Conservation (phyloP, 139 green algal genomes). For the Closterium sp. region DNA sequence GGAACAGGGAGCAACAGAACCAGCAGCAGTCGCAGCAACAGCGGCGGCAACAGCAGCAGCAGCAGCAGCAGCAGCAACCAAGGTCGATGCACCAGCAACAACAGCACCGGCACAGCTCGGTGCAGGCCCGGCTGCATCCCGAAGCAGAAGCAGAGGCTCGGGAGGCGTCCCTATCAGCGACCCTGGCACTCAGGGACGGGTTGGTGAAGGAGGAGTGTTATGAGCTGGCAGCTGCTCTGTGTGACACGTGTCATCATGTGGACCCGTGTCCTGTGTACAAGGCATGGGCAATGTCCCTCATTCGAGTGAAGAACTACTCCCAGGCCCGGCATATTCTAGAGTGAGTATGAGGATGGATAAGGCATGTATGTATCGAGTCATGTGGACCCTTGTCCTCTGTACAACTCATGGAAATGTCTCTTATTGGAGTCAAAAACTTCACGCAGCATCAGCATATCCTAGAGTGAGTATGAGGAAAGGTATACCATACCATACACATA, state of each 20-base stretch:
- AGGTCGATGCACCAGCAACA: background rate
- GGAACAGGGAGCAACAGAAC: too few species aligned
- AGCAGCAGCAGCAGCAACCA: background rate
- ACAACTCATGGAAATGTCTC: background rate
- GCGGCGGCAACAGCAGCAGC: background rate
- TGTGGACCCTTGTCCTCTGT: background rate
- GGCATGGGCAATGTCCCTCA: background rate
- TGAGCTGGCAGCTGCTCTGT: constrained; percentile 27
- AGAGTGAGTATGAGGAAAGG: background rate
- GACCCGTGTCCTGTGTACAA: background rate
- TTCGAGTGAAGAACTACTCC: background rate
- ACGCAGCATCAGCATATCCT: too few species aligned
- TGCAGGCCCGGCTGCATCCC: background rate
- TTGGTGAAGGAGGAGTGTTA: constrained; percentile 39
- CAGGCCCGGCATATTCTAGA: background rate
- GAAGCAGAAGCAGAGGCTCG: background rate
- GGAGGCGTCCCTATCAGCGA: background rate
- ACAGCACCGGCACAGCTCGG: background rate
- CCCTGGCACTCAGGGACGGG: constrained; percentile 18
- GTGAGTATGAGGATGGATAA: background rate
- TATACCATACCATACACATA: too few species aligned
- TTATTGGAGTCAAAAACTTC: too few species aligned
- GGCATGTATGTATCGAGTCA: too few species aligned
- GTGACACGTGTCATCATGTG: constrained; percentile 33
- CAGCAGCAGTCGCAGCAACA: background rate